Percentiles rank a stretch among this genome's conserved stretches.
Conservation (phyloP, 371 early-diverging fungal species). For the Mucor irregularis region DNA sequence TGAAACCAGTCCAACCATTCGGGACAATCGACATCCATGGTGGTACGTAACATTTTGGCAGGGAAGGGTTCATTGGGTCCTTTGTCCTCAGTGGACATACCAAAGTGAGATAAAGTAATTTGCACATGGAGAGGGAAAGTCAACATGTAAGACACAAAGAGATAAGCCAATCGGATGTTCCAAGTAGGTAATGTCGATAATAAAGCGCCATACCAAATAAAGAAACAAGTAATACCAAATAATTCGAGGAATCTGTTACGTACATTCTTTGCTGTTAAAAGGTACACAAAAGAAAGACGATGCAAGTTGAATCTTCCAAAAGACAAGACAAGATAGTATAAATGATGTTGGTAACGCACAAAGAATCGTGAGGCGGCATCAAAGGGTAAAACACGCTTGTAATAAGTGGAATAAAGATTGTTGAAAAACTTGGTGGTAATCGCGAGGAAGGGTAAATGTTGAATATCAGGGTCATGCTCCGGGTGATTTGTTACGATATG, state of each 20-base stretch:
- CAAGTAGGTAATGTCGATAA: slow-evolving; percentile 71
- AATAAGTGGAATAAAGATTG: slow-evolving; percentile 91
- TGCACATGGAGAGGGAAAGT: slow-evolving; percentile 92
- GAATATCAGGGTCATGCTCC: slow-evolving; percentile 96
- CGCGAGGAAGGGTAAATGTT: slow-evolving; percentile 95
- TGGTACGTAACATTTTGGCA: slow-evolving; percentile 85
- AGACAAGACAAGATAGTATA: slow-evolving; percentile 83
- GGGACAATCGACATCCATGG: slow-evolving; percentile 97
- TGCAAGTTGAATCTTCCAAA: slow-evolving; percentile 95
- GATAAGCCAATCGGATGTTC: slow-evolving; percentile 61
- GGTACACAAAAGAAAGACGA: slow-evolving; percentile 68
- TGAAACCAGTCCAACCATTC: slow-evolving; percentile 96
- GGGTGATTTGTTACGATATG: slow-evolving; percentile 89
- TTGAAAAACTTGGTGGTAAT: slow-evolving; percentile 79
- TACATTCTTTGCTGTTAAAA: slow-evolving; percentile 60
- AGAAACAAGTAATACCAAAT: slow-evolving; percentile 69
- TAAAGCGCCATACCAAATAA: slow-evolving; percentile 77
- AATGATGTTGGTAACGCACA: slow-evolving; percentile 79
- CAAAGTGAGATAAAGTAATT: slow-evolving; percentile 95
- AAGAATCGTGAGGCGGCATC: slow-evolving; percentile 76
- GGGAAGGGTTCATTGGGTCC: slow-evolving; percentile 79
- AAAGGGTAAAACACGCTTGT: slow-evolving; percentile 79
- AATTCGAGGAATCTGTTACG: slow-evolving; percentile 78
- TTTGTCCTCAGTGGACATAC: slow-evolving; percentile 87
- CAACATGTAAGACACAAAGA: slow-evolving; percentile 78